Percentiles rank a stretch among this genome's conserved stretches.
phyloP scores from a whole-genome alignment of 768 basidiomycete species.

The Lactarius sp. region DNA sequence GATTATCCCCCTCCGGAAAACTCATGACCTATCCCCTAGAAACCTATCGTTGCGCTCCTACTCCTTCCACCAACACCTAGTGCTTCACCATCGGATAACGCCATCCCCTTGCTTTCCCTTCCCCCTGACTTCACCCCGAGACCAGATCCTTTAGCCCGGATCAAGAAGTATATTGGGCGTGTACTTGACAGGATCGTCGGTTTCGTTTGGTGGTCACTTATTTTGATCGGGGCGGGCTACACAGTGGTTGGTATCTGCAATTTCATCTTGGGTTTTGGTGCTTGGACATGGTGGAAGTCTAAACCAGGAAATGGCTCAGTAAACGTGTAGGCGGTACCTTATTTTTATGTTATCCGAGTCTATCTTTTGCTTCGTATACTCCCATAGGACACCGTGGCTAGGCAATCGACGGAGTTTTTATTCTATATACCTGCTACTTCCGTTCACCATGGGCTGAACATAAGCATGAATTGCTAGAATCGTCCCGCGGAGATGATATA shows the following conservation, averaged over 20 bases:
- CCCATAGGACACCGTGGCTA: not conserved
- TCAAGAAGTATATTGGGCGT: conserved; percentile 65
- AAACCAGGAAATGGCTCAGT: conserved; percentile 11
- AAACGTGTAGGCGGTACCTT: conserved; percentile 6
- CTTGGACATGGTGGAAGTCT: conserved; percentile 48
- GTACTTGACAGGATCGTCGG: conserved; percentile 71
- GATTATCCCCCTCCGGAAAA: not conserved
- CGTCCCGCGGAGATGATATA: conserved; percentile 5
- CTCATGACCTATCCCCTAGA: conserved; percentile 40
- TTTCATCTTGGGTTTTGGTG: conserved; percentile 59
- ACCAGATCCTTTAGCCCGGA: conserved; percentile 47
- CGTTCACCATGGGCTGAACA: not conserved
- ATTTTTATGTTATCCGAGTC: not conserved
- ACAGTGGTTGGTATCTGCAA: conserved; percentile 66
- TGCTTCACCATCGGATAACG: conserved; percentile 27
- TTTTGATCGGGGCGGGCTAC: conserved; percentile 73
- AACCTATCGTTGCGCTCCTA: conserved; percentile 80
- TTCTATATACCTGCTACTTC: conserved; percentile 2
- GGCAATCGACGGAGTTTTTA: not conserved
- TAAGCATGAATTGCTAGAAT: not conserved
- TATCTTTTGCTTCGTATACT: not conserved
- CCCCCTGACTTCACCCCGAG: conserved; percentile 46
- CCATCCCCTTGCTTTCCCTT: conserved; percentile 44
- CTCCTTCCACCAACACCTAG: conserved; percentile 46
- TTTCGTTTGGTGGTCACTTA: conserved; percentile 70